Conservation (phyloP, 2,329 filamentous ascomycete genomes). For the Gyromitra esculenta region DNA sequence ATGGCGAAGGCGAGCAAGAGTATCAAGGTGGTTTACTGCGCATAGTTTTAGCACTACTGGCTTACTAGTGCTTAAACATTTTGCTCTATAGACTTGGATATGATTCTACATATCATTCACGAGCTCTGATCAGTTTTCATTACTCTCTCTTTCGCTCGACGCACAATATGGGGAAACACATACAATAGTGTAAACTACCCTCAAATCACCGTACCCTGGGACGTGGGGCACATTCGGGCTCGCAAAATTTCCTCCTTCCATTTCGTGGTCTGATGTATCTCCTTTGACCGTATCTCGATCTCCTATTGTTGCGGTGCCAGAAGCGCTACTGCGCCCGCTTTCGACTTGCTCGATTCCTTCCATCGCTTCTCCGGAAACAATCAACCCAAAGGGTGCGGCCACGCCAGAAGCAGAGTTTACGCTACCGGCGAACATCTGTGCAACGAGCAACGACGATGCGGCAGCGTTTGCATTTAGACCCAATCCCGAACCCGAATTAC, state of each 20-base stretch:
- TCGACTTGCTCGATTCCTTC: constrained; percentile 38
- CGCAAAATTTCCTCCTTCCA: constrained; percentile 24
- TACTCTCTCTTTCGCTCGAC: constrained; percentile 13
- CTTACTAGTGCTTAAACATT: constrained; percentile 51
- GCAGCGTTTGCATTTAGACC: constrained; percentile 10
- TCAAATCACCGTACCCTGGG: constrained; percentile 52
- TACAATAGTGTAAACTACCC: constrained; percentile 54
- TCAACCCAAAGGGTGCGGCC: constrained; percentile 46
- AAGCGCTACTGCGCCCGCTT: constrained; percentile 35
- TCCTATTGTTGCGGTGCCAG: constrained; percentile 28
- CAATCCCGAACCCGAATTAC: constrained; percentile 21
- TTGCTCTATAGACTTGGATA: constrained; percentile 57
- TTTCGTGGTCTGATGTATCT: constrained; percentile 32
- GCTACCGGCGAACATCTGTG: constrained; percentile 45
- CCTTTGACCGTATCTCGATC: constrained; percentile 33
- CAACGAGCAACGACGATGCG: constrained; percentile 40
- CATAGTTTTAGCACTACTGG: constrained; percentile 57
- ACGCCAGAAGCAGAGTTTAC: constrained; percentile 28
- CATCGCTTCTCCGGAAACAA: constrained; percentile 42
- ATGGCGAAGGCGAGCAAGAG: constrained; percentile 56
- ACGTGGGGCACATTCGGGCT: constrained; percentile 40
- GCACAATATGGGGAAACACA: constrained; percentile 33
- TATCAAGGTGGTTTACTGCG: constrained; percentile 57
- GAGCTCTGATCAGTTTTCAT: constrained; percentile 35
- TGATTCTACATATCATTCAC: constrained; percentile 54